These are phyloP conservation scores for Melaleuca alternifolia DNA, from an alignment of 345 rosid species.

Conservation along the genomic window DNA sequence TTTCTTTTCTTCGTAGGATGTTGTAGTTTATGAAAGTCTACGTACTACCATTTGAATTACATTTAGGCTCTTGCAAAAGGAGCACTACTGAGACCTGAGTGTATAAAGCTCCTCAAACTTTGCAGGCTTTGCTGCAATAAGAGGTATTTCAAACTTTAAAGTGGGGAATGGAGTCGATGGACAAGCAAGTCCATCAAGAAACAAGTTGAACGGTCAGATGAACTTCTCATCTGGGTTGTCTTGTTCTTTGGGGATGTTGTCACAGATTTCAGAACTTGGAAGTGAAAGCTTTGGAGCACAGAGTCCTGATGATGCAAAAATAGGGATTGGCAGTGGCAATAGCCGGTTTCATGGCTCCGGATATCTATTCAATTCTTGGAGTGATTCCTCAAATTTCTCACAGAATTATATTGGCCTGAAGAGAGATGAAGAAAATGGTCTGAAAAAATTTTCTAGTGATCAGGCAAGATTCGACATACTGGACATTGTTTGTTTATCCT, in stretches of 20 bases:
- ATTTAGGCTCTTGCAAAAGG: background rate
- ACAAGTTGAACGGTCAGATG: conserved; percentile 42
- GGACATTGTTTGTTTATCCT: background rate
- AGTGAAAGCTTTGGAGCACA: conserved; percentile 18
- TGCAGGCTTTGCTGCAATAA: conserved; percentile 47
- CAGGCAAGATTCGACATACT: conserved; percentile 26
- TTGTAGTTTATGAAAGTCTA: background rate
- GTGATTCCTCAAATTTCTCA: conserved; percentile 32
- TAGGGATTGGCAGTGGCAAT: conserved; percentile 6
- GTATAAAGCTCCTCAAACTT: background rate
- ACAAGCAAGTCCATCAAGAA: conserved; percentile 39
- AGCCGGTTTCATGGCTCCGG: conserved; percentile 16
- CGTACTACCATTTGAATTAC: background rate
- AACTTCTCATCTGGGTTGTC: conserved; percentile 51
- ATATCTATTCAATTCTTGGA: conserved; percentile 51
- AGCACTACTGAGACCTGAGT: background rate
- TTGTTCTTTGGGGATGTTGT: conserved; percentile 59
- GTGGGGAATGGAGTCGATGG: conserved; percentile 28
- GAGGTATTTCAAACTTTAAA: conserved; percentile 37
- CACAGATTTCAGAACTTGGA: conserved; percentile 56
- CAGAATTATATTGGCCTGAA: conserved; percentile 35
- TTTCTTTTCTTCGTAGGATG: background rate
- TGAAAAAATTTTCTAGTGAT: conserved; percentile 20
- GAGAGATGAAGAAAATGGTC: conserved; percentile 30
- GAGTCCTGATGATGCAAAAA: conserved; percentile 21